Evolutionary conservation across 2,329 filamentous ascomycete species (phyloP).

Genomic region (Pseudogymnoascus sp.): DNA sequence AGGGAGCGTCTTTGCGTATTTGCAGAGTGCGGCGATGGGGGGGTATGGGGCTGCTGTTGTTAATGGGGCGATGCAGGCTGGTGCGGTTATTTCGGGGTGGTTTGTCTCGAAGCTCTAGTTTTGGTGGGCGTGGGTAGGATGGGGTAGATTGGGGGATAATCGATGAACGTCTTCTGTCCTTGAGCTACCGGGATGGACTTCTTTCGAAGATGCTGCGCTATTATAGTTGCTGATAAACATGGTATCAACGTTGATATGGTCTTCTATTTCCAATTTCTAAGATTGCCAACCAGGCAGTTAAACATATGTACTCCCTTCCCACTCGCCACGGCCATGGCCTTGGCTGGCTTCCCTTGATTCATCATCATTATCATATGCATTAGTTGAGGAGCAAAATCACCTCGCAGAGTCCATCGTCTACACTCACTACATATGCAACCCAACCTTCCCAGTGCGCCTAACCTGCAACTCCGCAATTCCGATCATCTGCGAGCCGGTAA

Average conservation of each 20-base stretch:
- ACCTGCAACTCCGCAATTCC: background rate
- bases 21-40: conserved; percentile 12
- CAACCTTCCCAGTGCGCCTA: background rate
- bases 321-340: background rate
- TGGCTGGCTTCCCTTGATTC: background rate
- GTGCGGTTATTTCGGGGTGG: background rate
- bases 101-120: background rate
- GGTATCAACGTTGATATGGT: background rate
- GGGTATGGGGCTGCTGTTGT: conserved; percentile 3
- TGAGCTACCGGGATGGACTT: background rate
- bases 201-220: background rate
- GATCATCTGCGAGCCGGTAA: background rate
- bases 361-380: background rate
- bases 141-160: background rate
- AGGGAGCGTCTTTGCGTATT: background rate
- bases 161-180: background rate
- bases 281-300: background rate
- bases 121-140: background rate
- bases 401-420: background rate
- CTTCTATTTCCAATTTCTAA: background rate
- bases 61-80: conserved; percentile 3
- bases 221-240: background rate
- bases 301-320: background rate
- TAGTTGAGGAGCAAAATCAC: background rate
- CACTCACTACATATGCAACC: background rate